A percentile compares a stretch with the other conserved stretches of the same genome.
These are phyloP conservation scores for Amesomyces nigricolor DNA, from an alignment of 2,329 filamentous ascomycete genomes.

Conservation along the genomic window DNA sequence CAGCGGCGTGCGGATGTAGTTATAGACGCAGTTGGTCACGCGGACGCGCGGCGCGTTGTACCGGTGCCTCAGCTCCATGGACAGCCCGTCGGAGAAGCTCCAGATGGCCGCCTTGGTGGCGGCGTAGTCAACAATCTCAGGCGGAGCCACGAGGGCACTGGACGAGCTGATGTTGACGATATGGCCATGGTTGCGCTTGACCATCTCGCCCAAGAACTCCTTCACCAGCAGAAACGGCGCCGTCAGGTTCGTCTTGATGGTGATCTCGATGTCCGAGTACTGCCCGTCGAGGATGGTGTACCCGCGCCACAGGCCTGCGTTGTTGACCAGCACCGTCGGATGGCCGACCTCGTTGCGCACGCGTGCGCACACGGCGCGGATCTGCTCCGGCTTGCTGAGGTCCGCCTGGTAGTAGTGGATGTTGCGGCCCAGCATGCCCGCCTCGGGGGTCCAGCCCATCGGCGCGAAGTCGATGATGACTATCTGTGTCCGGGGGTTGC, in stretches of 20 bases:
- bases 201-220: constrained; percentile 57
- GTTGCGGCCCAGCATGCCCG: constrained; percentile 8
- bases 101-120: constrained; percentile 44
- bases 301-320: constrained; percentile 31
- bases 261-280: constrained; percentile 29
- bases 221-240: constrained; percentile 53
- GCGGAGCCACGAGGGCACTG: constrained; percentile 48
- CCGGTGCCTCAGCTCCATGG: constrained; percentile 29
- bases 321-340: constrained; percentile 35
- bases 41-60: constrained; percentile 30
- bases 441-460: constrained; percentile 28
- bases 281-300: constrained; percentile 29
- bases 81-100: constrained; percentile 31
- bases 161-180: constrained; percentile 57
- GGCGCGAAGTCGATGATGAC: constrained; percentile 34
- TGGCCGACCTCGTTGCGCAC: constrained; percentile 33
- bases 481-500: constrained; percentile 29
- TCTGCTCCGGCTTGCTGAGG: constrained; percentile 32
- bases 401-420: constrained; percentile 36
- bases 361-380: constrained; percentile 27
- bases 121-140: constrained; percentile 55
- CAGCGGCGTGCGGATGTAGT: constrained; percentile 32
- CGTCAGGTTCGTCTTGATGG: constrained; percentile 45
- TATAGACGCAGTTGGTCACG: constrained; percentile 29
- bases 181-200: constrained; percentile 55